Conservation (phyloP, 2,329 filamentous ascomycete genomes). For the Fusarium anguioides region DNA sequence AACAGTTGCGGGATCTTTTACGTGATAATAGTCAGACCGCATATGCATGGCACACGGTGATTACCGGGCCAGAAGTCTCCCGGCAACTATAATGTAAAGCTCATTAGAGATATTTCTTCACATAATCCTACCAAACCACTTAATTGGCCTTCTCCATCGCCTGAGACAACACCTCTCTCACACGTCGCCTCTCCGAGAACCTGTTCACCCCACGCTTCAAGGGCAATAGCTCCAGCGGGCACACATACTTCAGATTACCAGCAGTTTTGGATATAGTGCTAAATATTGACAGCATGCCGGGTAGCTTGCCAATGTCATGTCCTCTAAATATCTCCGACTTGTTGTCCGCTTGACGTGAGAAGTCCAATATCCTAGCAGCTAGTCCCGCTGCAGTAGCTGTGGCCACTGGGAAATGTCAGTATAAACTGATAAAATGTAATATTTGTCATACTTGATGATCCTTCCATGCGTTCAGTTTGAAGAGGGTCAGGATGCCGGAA, state of each 20-base stretch:
- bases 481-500: not conserved
- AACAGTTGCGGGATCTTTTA: too few relatives aligned
- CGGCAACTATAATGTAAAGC: too few relatives aligned
- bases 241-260: not conserved
- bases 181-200: accelerated
- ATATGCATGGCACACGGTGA: too few relatives aligned
- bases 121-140: too few relatives aligned
- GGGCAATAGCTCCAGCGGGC: accelerated
- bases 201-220: not conserved
- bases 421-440: too few relatives aligned
- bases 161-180: not conserved
- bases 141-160: not conserved
- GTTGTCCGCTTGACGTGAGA: not conserved
- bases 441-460: not conserved
- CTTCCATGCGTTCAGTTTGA: not conserved
- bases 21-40: too few relatives aligned
- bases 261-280: not conserved
- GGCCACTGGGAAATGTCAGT: not conserved
- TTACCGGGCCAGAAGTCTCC: too few relatives aligned
- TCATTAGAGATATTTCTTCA: too few relatives aligned
- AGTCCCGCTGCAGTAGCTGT: accelerated
- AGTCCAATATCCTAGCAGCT: accelerated
- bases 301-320: accelerated
- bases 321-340: accelerated
- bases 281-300: not conserved